Conservation (phyloP, 2,329 filamentous ascomycete genomes). For the Cladosporium cucumerinum region DNA sequence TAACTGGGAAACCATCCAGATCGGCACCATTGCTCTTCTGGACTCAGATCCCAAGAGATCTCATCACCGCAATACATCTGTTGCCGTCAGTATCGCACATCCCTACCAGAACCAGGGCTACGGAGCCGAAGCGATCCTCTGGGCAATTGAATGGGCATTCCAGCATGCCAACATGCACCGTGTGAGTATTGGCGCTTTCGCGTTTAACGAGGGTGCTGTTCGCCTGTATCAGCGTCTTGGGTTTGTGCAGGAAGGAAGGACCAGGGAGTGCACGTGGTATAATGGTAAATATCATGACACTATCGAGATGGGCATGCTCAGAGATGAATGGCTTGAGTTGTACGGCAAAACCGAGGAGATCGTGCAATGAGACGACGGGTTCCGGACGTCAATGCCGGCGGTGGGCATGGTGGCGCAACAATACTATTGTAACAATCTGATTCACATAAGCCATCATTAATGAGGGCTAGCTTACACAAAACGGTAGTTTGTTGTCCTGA, state of each 20-base stretch:
- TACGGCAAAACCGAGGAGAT: conserved; percentile 7
- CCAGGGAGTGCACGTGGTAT: conserved; percentile 43
- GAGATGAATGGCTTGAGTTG: conserved; percentile 38
- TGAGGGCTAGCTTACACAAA: too few species aligned
- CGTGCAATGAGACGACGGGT: background rate
- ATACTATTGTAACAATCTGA: background rate
- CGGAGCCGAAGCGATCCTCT: conserved; percentile 47
- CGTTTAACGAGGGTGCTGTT: conserved; percentile 44
- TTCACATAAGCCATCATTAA: background rate
- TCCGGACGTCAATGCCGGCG: background rate
- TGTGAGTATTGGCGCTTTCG: conserved; percentile 37
- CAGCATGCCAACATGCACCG: conserved; percentile 43
- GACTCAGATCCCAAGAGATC: conserved; percentile 19
- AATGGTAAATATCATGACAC: conserved; percentile 39
- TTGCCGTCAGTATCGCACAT: conserved; percentile 40
- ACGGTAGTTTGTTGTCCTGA: conserved; percentile 16
- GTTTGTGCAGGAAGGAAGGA: conserved; percentile 45
- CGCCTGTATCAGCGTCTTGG: conserved; percentile 46
- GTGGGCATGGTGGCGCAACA: background rate
- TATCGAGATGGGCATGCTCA: conserved; percentile 40
- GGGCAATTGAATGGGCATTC: conserved; percentile 49
- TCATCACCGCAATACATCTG: conserved; percentile 45
- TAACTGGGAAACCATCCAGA: conserved; percentile 24
- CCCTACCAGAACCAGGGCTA: conserved; percentile 43
- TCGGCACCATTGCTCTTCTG: conserved; percentile 37